A percentile compares a stretch with the other conserved stretches of the same genome.
phyloP scores from a whole-genome alignment of 768 basidiomycete species.

The Hygrophorus pudorinus region DNA sequence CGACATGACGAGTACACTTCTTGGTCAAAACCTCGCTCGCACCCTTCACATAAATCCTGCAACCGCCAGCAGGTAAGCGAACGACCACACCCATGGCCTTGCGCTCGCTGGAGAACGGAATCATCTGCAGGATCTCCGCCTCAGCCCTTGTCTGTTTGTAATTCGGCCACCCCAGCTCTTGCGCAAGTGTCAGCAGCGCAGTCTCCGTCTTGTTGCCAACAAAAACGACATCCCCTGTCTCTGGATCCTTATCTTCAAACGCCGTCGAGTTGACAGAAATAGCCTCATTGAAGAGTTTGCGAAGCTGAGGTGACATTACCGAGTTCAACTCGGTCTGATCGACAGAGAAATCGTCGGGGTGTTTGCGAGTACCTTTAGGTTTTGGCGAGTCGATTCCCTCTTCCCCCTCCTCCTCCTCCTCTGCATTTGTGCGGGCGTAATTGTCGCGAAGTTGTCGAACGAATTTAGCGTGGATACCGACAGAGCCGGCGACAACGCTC shows the following conservation, averaged over 20 bases:
- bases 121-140: conserved; percentile 50
- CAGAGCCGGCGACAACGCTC: conserved; percentile 92
- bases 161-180: conserved; percentile 54
- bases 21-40: conserved; percentile 89
- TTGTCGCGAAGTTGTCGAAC: conserved; percentile 50
- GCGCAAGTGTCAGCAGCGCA: conserved; percentile 60
- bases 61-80: conserved; percentile 36
- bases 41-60: conserved; percentile 81
- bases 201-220: conserved; percentile 78
- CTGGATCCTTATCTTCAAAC: conserved; percentile 58
- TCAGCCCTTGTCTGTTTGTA: conserved; percentile 45
- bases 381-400: conserved; percentile 24
- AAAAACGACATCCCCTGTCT: conserved; percentile 38
- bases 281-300: conserved; percentile 5
- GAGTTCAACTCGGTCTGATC: conserved; percentile 65
- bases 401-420: conserved; percentile 2
- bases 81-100: conserved; percentile 91
- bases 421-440: conserved; percentile 8
- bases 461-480: conserved; percentile 93
- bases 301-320: conserved; percentile 35
- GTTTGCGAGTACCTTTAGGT: conserved; percentile 49
- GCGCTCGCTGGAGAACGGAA: conserved; percentile 71
- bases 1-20: conserved; percentile 63
- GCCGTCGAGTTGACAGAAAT: conserved; percentile 17
- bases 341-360: conserved; percentile 72